Evolutionary conservation across 2,329 filamentous ascomycete genomes (phyloP).

Genomic region (Oidium heveae): DNA sequence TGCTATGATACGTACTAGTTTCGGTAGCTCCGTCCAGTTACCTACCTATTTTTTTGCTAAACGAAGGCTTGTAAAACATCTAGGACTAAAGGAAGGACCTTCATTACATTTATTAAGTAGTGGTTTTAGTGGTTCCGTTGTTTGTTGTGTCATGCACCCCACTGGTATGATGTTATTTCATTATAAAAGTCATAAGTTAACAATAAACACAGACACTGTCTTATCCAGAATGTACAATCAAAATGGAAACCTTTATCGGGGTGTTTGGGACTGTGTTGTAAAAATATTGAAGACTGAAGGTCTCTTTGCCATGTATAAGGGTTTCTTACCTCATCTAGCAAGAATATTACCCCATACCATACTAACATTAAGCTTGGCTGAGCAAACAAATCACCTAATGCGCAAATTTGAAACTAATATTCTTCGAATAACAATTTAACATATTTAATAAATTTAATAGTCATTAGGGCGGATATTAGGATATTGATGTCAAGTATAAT

Average conservation of each 20-base stretch:
- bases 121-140: conserved; percentile 76
- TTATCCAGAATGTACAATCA: conserved; percentile 99
- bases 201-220: conserved; percentile 44
- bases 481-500: no score
- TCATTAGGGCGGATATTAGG: no score
- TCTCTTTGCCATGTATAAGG: conserved; percentile 85
- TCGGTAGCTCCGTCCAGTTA: conserved; percentile 84
- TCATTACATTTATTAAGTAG: conserved; percentile 74
- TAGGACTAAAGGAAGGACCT: conserved; percentile 76
- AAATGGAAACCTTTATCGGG: conserved; percentile 85
- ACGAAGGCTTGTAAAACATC: conserved; percentile 52
- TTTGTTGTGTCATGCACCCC: conserved; percentile 95
- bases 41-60: conserved; percentile 98
- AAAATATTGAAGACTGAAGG: conserved; percentile 87
- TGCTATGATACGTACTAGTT: conserved; percentile 88
- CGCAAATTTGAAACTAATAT: conserved; percentile 37
- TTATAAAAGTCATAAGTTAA: conserved; percentile 3
- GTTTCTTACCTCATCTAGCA: conserved; percentile 82
- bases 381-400: conserved; percentile 91
- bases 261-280: conserved; percentile 73
- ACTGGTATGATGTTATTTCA: conserved; percentile 36
- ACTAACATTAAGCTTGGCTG: conserved; percentile 72
- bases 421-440: no score
- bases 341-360: conserved; percentile 91
- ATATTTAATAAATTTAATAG: no score